phyloP scores from a whole-genome alignment of 495 filamentous ascomycete genomes.

The Aspergillus olivimuriae region DNA sequence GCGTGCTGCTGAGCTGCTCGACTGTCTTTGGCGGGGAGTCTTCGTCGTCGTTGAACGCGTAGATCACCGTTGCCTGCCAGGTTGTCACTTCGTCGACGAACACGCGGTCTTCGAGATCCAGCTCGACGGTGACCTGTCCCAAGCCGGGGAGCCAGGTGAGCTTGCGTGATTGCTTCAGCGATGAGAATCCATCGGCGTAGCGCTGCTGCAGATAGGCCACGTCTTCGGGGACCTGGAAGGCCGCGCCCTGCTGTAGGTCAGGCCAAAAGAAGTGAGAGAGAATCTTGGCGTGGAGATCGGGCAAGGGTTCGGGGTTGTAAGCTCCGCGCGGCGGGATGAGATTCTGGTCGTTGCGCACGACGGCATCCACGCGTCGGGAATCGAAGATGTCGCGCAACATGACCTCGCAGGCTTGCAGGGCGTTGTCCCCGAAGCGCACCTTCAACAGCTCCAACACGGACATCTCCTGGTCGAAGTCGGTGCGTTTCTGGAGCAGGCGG shows the following conservation, averaged over 20 bases:
- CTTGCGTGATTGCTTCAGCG: constrained; percentile 72
- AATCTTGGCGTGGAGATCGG: constrained; percentile 71
- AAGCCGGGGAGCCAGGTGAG: constrained; percentile 81
- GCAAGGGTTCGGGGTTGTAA: too few species aligned
- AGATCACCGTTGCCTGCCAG: constrained; percentile 86
- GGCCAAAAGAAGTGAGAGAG: constrained; percentile 96
- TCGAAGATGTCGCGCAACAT: constrained; percentile 95
- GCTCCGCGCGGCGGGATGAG: too few species aligned
- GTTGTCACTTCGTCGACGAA: constrained; percentile 70
- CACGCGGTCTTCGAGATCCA: constrained; percentile 76
- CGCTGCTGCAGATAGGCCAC: constrained; percentile 57
- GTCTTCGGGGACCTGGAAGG: constrained; percentile 61
- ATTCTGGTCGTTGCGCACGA: constrained; percentile 50
- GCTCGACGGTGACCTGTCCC: constrained; percentile 71
- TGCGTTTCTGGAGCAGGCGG: constrained; percentile 66
- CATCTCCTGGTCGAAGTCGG: constrained; percentile 68
- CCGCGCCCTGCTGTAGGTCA: constrained; percentile 65
- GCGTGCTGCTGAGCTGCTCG: constrained; percentile 51
- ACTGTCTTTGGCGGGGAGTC: constrained; percentile 52
- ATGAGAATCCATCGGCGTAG: constrained; percentile 74
- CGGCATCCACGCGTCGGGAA: constrained; percentile 62
- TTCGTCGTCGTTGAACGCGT: constrained; percentile 62
- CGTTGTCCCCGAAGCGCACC: constrained; percentile 75
- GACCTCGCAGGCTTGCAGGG: constrained; percentile 86
- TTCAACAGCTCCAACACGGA: constrained; percentile 83